These are phyloP conservation scores for Cutaneotrichosporon spelunceum DNA, from an alignment of 1,284 basidiomycete species.

Conservation along the genomic window DNA sequence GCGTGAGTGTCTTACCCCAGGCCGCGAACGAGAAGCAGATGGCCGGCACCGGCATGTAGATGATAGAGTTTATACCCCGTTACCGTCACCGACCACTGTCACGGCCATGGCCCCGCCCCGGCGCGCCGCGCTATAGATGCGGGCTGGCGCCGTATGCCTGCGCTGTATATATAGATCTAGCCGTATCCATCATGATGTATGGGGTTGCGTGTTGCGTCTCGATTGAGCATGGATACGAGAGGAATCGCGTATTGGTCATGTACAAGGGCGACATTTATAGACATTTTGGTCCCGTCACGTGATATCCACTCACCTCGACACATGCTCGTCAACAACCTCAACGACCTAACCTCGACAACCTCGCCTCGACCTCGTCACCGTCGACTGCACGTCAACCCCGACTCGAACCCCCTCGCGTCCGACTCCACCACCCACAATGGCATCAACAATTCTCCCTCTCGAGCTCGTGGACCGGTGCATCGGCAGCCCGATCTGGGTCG, in stretches of 20 bases:
- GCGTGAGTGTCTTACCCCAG: background rate
- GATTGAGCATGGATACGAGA: background rate
- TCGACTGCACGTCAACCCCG: no score
- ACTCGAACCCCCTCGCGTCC: no score
- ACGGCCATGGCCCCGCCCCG: background rate
- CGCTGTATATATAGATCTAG: slow-evolving; percentile 4
- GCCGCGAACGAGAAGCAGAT: slow-evolving; percentile 15
- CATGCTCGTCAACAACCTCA: no score
- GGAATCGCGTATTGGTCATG: background rate
- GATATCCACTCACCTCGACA: background rate
- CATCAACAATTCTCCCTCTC: slow-evolving; percentile 64
- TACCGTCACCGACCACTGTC: background rate
- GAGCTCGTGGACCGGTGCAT: slow-evolving; percentile 92
- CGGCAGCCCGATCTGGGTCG: slow-evolving; percentile 89
- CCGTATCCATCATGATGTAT: slow-evolving; percentile 6
- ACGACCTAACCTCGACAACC: no score
- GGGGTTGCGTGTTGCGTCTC: slow-evolving; percentile 7
- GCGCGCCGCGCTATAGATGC: background rate
- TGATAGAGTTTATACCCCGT: background rate
- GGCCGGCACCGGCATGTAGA: slow-evolving; percentile 3
- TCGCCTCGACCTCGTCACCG: no score
- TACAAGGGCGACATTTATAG: no score
- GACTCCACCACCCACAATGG: slow-evolving; percentile 52
- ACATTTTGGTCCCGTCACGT: background rate
- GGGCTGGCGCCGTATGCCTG: background rate